A percentile compares a stretch with the other conserved stretches of the same genome.
phyloP scores from a whole-genome alignment of 2,329 filamentous ascomycete genomes.

The Plectosphaerella sp. region DNA sequence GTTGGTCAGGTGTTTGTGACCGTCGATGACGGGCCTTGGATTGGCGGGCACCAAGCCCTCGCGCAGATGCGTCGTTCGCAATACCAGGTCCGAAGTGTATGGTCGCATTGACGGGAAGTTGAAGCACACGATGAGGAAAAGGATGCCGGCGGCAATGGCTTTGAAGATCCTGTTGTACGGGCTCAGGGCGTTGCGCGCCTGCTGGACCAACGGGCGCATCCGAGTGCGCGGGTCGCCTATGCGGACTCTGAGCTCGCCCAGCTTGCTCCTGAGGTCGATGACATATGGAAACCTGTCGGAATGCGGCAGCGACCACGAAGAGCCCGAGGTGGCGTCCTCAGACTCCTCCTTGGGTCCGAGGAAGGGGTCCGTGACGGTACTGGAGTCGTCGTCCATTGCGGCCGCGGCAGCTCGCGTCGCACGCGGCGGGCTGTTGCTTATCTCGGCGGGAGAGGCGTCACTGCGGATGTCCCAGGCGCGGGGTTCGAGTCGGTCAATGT shows the following conservation, averaged over 20 bases:
- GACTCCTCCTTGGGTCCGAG: too few relatives aligned
- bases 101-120: background rate
- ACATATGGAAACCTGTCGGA: background rate
- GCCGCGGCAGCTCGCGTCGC: too few relatives aligned
- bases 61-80: slow-evolving; percentile 2
- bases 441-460: too few relatives aligned
- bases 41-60: background rate
- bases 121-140: background rate
- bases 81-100: slow-evolving; percentile 2
- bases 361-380: too few relatives aligned
- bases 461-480: too few relatives aligned
- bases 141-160: background rate
- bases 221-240: too few relatives aligned
- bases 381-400: too few relatives aligned
- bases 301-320: background rate
- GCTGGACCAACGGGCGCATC: slow-evolving; percentile 19
- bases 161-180: slow-evolving; percentile 38
- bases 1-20: slow-evolving; percentile 20
- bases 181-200: slow-evolving; percentile 44
- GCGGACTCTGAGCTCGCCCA: background rate
- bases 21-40: slow-evolving; percentile 10
- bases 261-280: background rate
- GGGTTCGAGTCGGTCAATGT: too few relatives aligned
- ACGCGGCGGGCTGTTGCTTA: too few relatives aligned
- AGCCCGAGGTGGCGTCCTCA: background rate